Percentiles rank a stretch among this genome's conserved stretches.
phyloP scores from a whole-genome alignment of 306 rosid genomes.

The Medicago lupulina region DNA sequence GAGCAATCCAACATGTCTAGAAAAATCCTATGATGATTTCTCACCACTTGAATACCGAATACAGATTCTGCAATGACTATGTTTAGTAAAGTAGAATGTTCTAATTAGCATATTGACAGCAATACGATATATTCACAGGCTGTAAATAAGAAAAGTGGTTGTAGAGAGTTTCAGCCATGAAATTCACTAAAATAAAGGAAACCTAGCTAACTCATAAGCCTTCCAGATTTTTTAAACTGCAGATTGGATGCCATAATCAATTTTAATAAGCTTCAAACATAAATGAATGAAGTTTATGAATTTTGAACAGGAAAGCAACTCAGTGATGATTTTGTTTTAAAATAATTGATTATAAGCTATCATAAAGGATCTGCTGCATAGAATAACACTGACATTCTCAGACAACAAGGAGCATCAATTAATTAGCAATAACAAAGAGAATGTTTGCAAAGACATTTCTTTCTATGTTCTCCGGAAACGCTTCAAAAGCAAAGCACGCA shows the following conservation, averaged over 20 bases:
- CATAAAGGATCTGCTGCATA: background rate
- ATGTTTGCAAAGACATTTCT: background rate
- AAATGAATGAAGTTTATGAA: background rate
- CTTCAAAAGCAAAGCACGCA: background rate
- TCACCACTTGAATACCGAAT: background rate
- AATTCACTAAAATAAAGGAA: background rate
- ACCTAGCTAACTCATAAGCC: background rate
- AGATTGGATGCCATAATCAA: background rate
- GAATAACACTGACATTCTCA: background rate
- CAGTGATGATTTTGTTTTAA: background rate
- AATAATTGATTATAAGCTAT: background rate
- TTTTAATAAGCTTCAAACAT: background rate
- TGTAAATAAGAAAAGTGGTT: background rate
- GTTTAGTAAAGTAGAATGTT: slow-evolving; percentile 19
- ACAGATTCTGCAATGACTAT: slow-evolving; percentile 1
- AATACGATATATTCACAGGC: too few species aligned
- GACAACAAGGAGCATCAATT: background rate
- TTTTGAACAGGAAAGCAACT: background rate
- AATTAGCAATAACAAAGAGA: too few species aligned
- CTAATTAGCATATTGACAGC: too few species aligned
- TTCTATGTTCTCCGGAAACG: background rate
- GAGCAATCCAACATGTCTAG: slow-evolving; percentile 6
- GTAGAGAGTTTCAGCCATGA: too few species aligned
- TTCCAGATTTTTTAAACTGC: background rate
- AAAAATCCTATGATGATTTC: slow-evolving; percentile 24